Percentiles rank a stretch among this genome's conserved stretches.
phyloP scores from a whole-genome alignment of 169 alveolate species.

The Besnoitia besnoiti region DNA sequence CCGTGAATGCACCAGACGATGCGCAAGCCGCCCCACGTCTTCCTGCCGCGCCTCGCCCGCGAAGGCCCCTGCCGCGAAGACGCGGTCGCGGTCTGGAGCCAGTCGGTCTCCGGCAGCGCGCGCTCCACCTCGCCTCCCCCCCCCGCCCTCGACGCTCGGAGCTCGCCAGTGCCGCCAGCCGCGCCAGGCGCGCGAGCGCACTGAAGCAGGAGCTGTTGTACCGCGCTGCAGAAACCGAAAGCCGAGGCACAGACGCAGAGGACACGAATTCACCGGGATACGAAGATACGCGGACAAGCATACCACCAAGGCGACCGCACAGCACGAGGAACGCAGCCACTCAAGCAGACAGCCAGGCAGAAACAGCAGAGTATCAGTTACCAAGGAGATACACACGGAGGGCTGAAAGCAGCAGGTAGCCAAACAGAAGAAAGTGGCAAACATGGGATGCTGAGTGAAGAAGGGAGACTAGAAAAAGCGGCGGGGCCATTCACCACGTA shows the following conservation, averaged over 20 bases:
- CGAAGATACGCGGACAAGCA: too few species aligned
- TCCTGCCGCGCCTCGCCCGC: neutral
- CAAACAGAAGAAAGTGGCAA: too few species aligned
- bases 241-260: too few species aligned
- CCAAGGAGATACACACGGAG: too few species aligned
- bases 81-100: neutral
- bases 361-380: too few species aligned
- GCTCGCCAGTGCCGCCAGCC: constrained; percentile 9
- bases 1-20: constrained; percentile 62
- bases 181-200: neutral
- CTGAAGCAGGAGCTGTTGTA: constrained; percentile 2
- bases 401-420: too few species aligned
- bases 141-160: neutral
- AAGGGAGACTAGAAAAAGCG: neutral
- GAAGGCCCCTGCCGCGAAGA: neutral
- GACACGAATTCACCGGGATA: too few species aligned
- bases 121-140: neutral
- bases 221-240: neutral
- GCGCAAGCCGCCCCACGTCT: constrained; percentile 7
- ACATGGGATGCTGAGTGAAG: too few species aligned
- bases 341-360: too few species aligned
- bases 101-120: neutral
- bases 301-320: neutral
- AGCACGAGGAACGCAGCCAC: neutral
- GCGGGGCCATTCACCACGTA: neutral